Percentiles rank a stretch among this genome's conserved stretches.
Evolutionary conservation across 2,329 filamentous ascomycete genomes (phyloP).

Genomic region (Calonectria montana): DNA sequence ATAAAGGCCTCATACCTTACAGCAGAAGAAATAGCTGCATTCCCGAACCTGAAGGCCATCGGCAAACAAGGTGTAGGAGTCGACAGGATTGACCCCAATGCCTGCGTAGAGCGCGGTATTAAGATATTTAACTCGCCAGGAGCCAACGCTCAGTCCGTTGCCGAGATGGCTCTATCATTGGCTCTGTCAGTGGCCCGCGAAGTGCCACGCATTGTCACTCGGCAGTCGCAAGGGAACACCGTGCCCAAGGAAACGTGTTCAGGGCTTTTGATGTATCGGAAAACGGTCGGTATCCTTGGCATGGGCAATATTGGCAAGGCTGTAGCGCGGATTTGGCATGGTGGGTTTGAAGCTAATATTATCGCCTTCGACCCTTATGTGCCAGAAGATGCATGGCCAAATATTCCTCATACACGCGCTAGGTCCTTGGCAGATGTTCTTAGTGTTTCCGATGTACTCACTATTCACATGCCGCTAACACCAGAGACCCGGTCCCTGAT

Average conservation of each 20-base stretch:
- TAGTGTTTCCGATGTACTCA: not conserved
- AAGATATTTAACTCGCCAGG: not conserved
- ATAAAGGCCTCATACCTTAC: not conserved
- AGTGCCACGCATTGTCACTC: not conserved
- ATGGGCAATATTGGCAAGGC: not conserved
- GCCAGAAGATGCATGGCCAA: not conserved
- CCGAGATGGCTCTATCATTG: not conserved
- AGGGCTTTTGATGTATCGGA: not conserved
- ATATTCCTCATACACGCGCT: not conserved
- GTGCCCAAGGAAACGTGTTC: not conserved
- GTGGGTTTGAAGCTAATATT: not conserved
- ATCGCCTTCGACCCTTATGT: not conserved
- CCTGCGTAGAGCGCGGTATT: not conserved
- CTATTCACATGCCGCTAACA: not conserved
- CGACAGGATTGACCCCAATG: not conserved
- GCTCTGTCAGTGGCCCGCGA: not conserved
- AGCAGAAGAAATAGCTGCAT: not conserved
- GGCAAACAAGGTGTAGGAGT: not conserved
- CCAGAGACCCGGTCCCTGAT: not conserved
- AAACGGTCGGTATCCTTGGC: not conserved
- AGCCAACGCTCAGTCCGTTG: not conserved
- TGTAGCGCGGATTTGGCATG: not conserved
- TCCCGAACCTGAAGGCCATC: not conserved
- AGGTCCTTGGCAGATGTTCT: not conserved
- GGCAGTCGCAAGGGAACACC: not conserved